Percentiles rank a stretch among this genome's conserved stretches.
Conservation (phyloP, 345 rosid species). For the Euphorbia lathyris region DNA sequence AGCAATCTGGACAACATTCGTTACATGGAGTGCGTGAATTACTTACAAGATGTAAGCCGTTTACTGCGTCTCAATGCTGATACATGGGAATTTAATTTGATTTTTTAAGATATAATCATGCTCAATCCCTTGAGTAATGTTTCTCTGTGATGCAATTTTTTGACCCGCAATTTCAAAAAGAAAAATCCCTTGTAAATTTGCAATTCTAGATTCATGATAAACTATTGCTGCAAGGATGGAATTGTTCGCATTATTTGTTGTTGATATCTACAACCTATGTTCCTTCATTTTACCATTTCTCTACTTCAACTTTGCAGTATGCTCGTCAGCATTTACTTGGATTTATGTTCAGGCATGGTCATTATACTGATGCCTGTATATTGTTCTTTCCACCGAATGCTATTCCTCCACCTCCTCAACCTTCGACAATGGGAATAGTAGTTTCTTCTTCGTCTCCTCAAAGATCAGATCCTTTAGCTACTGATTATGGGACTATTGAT, state of each 20-base stretch:
- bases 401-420: slow-evolving; percentile 74
- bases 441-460: slow-evolving; percentile 81
- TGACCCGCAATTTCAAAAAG: neutral
- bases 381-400: slow-evolving; percentile 77
- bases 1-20: slow-evolving; percentile 83
- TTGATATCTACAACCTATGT: neutral
- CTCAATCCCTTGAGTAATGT: neutral
- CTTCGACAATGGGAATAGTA: slow-evolving; percentile 47
- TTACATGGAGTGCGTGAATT: slow-evolving; percentile 70
- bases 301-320: slow-evolving; percentile 54
- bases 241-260: neutral
- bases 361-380: slow-evolving; percentile 69
- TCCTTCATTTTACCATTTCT: slow-evolving; percentile 1
- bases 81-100: neutral
- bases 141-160: neutral
- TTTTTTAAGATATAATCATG: neutral
- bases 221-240: neutral
- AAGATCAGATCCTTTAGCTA: slow-evolving; percentile 81
- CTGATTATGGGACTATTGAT: slow-evolving; percentile 92
- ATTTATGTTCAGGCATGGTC: slow-evolving; percentile 92
- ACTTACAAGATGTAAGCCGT: slow-evolving; percentile 79
- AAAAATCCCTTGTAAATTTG: neutral
- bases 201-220: neutral
- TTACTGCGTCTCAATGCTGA: neutral
- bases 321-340: slow-evolving; percentile 80